A percentile compares a stretch with the other conserved stretches of the same genome.
Evolutionary conservation across 1,284 basidiomycete genomes (phyloP).

Genomic region (Singerocomus inundabilis): DNA sequence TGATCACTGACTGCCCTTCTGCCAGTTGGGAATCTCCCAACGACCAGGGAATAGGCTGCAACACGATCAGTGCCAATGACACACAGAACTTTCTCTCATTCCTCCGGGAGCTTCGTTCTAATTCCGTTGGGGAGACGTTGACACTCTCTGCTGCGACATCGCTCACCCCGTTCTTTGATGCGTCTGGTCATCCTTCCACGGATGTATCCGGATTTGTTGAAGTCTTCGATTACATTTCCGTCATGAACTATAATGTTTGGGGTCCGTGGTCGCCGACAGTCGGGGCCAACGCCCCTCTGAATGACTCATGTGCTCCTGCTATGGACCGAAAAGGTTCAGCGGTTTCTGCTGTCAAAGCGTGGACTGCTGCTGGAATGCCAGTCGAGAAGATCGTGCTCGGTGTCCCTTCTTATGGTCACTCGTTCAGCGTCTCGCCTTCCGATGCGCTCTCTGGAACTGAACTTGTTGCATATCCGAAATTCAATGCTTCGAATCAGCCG

Average conservation of each 20-base stretch:
- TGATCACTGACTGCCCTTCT: conserved; percentile 1
- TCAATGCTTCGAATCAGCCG: conserved; percentile 38
- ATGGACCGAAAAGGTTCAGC: conserved; percentile 61
- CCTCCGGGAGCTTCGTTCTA: conserved; percentile 45
- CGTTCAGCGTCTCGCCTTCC: conserved; percentile 37
- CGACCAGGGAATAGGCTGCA: conserved; percentile 36
- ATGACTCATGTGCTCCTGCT: conserved; percentile 55
- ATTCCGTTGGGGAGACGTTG: conserved; percentile 39
- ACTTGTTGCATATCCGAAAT: conserved; percentile 39
- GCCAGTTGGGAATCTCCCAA: conserved; percentile 55
- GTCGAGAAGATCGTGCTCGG: conserved; percentile 62
- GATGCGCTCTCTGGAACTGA: conserved; percentile 31
- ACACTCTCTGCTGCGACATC: conserved; percentile 61
- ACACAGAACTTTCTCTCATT: conserved; percentile 46
- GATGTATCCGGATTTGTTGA: conserved; percentile 47
- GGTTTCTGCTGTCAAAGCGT: conserved; percentile 56
- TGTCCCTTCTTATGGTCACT: conserved; percentile 57
- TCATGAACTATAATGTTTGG: conserved; percentile 78
- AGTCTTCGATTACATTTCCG: conserved; percentile 60
- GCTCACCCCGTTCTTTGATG: conserved; percentile 53
- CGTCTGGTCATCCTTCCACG: conserved; percentile 48
- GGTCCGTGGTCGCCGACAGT: conserved; percentile 47
- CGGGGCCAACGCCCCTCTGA: conserved; percentile 72
- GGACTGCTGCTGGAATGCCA: conserved; percentile 66
- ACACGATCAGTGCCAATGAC: conserved; percentile 32